Evolutionary conservation across 768 basidiomycete genomes (phyloP), one percentile per base, ranked within the genome.

Genomic region (Calocera cornea): DNA sequence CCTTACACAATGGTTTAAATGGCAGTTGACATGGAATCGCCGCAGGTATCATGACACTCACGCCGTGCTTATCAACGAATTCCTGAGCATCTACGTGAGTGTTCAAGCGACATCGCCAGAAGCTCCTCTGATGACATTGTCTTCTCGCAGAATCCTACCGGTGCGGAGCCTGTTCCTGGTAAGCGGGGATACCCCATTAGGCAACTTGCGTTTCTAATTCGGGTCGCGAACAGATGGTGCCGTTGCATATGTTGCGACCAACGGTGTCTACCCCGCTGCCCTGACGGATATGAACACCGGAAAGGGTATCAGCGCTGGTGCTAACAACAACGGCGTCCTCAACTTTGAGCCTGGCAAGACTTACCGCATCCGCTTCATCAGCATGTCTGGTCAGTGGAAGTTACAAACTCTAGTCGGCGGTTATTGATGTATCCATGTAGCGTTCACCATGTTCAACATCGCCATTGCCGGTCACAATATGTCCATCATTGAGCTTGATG

Each of bases 131-230:
- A 60, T 27, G 24, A 5, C 5, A 38, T 8, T 2, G 5, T 60
- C 14, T 65, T 38, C 67, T 70, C 69, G 72, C 71, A 68, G 66
- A 89, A 95, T 75, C 94, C 94, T 0, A 83, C 83, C 27, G 94
- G 93, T 22, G 86, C 86, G 0, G 94, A 97, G 73, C 94, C 94
- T 24, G 83, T 95, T 16, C 93, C 93, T n/a, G 82, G 90, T 87
- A 69, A 67, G 79, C 72, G 16, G 11, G 33, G 40, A 41, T 66
- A 1, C 34, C 63, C 64, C 34, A 1, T 65, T 68, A 36, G 47
- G 16, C 12, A 27, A 11, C 22, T 64, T 34, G 5, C 19, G 19
- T 64, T 64, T 36, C 16, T 24, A 63, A 64, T 12, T 41, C 31
- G 24, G 2, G 34, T 33, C 64, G 41, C n/a, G 34, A 17, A 2